A percentile compares a stretch with the other conserved stretches of the same genome.
These are phyloP conservation scores for Vaccinium macrocarpon DNA, from an alignment of 148 eudicot species.

Conservation along the genomic window DNA sequence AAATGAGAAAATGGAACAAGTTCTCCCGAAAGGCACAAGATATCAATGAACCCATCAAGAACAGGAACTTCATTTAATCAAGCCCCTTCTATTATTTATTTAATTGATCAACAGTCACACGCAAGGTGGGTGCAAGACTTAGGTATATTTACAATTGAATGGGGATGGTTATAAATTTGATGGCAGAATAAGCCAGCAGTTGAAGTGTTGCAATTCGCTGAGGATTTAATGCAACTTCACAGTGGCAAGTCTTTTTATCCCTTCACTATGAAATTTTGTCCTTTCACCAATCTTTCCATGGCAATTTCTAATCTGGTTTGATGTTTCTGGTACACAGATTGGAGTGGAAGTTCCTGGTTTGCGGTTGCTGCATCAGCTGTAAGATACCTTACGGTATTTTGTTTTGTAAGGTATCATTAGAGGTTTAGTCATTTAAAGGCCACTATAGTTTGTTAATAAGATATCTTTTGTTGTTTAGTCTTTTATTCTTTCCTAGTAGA, in stretches of 20 bases:
- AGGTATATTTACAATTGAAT: background rate
- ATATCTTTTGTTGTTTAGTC: background rate
- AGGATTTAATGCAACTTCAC: background rate
- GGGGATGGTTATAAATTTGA: background rate
- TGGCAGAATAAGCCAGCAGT: conserved; percentile 11
- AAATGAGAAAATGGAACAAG: conserved; percentile 11
- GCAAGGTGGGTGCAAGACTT: background rate
- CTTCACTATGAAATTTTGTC: background rate
- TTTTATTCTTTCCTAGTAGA: background rate
- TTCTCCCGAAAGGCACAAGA: conserved; percentile 22
- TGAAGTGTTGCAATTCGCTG: background rate
- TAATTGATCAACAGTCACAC: background rate
- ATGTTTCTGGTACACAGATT: background rate
- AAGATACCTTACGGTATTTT: background rate
- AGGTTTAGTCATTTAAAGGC: background rate
- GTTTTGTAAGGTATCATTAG: background rate
- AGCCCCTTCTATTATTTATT: background rate
- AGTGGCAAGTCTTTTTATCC: conserved; percentile 7
- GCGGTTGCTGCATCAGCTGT: background rate
- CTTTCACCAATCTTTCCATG: background rate
- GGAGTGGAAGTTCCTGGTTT: conserved; percentile 1
- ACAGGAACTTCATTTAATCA: background rate
- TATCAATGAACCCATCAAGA: background rate
- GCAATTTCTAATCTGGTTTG: conserved; percentile 1
- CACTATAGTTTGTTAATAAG: background rate